Evolutionary conservation across 2,329 filamentous ascomycete genomes (phyloP).

Genomic region (Ceratocystis papillata): DNA sequence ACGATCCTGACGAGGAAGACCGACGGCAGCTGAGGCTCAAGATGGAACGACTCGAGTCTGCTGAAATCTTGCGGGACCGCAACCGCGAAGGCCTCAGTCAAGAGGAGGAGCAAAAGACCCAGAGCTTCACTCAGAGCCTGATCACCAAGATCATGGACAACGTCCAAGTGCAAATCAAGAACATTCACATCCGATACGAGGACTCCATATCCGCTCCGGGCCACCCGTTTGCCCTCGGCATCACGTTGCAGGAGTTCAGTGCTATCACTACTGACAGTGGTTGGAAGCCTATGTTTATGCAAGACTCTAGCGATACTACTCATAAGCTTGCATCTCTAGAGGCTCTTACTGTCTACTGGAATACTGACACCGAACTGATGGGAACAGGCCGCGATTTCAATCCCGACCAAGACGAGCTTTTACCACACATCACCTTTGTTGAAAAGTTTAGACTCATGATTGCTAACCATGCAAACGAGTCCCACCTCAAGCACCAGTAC

Average conservation of each 20-base stretch:
- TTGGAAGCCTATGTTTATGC: conserved; percentile 94
- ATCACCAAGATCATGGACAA: conserved; percentile 98
- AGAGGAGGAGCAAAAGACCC: conserved; percentile 93
- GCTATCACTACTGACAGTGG: conserved; percentile 90
- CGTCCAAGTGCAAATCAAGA: conserved; percentile 92
- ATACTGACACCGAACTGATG: conserved; percentile 79
- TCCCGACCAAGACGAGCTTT: conserved; percentile 42
- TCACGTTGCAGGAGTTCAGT: conserved; percentile 93
- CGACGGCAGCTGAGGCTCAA: conserved; percentile 80
- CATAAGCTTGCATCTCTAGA: conserved; percentile 90
- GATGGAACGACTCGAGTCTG: conserved; percentile 96
- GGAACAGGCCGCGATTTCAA: conserved; percentile 65
- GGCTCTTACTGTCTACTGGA: conserved; percentile 92
- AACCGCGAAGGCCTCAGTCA: conserved; percentile 86
- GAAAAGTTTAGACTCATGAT: conserved; percentile 69
- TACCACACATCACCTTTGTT: conserved; percentile 67
- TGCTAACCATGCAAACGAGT: conserved; percentile 30
- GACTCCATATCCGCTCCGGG: conserved; percentile 91
- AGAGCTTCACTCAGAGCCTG: conserved; percentile 92
- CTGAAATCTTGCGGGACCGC: conserved; percentile 84
- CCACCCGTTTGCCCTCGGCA: conserved; percentile 84
- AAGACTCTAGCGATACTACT: conserved; percentile 68
- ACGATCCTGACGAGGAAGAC: conserved; percentile 86
- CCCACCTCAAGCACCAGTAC: conserved; percentile 60
- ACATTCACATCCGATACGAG: conserved; percentile 96